phyloP scores from a whole-genome alignment of 192 early-diverging fungal species.

The Lobosporangium transversale region DNA sequence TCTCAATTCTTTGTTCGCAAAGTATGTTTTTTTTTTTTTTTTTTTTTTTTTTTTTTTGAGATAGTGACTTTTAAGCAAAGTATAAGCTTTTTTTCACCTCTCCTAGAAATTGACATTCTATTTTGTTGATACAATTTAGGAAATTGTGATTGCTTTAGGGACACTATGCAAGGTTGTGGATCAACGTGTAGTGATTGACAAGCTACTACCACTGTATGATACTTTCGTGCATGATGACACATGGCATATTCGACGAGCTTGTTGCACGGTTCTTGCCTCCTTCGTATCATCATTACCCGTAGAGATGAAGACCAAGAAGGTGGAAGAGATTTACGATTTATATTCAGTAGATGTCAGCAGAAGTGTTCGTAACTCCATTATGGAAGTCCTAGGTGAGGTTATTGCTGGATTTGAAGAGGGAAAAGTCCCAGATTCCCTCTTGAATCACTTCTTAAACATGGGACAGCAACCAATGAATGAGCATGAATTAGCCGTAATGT shows the following conservation, averaged over 20 bases:
- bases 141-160: conserved; percentile 52
- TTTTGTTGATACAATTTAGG: conserved; percentile 11
- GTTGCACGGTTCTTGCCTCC: conserved; percentile 56
- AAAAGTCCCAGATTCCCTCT: conserved; percentile 55
- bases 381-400: conserved; percentile 65
- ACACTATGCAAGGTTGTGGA: conserved; percentile 32
- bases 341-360: conserved; percentile 62
- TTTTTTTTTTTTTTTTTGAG: too few relatives aligned
- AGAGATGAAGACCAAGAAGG: conserved; percentile 56
- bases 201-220: conserved; percentile 61
- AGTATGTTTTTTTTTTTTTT: too few relatives aligned
- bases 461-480: conserved; percentile 62
- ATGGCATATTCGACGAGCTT: conserved; percentile 69
- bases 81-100: background rate
- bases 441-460: conserved; percentile 62
- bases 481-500: conserved; percentile 62
- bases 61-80: background rate
- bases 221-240: conserved; percentile 59
- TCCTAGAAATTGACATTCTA: background rate
- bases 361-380: conserved; percentile 63
- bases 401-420: conserved; percentile 63
- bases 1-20: conserved; percentile 68
- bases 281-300: conserved; percentile 59
- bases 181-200: conserved; percentile 38
- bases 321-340: conserved; percentile 59